Base-by-base conservation (phyloP, 1,284 basidiomycete genomes). In the Cutaneotrichosporon cyanovorans region DNA sequence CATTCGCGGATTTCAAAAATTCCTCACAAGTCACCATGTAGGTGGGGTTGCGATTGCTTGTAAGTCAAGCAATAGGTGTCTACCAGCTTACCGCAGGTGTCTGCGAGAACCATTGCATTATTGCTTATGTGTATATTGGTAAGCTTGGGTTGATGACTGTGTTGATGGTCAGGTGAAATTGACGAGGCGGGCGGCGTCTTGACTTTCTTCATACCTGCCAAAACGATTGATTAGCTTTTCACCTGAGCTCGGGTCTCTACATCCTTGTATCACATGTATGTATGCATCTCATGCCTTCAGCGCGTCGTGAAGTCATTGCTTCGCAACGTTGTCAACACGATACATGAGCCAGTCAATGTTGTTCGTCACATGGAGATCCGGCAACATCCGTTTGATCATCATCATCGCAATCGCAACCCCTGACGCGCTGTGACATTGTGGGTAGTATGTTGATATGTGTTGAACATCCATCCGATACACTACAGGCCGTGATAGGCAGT, bases 81-180 rank as follows among this genome's bases (percentile, higher is more conserved):
- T 40, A 28, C 39, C 53, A 34, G 52, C 28, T 31, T 11, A 28
- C 16, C 1, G n/a, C 34, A 90, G 88, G 84, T 66, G 79, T 92
- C 47, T 91, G 88, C 62, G 81, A 85, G 61, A 77, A 82, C 45
- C 83, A 90, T 56, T 90, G 87, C 63, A 74, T 89, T 56, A 91
- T 92, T 53, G 78, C 89, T 34, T 91, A 91, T 57, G 87, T 91
- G 32, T 91, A 91, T 62, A 86, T 91, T 43, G 88, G 72, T 71
- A 12, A 46, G 69, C 55, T 37, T 12, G 28, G 4, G n/a, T 18
- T 4, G 5, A 2, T 30, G 37, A 35, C 42, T 7, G 25, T 28
- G 25, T 28, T 51, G 20, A 48, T 37, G 5, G 1, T 36, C 46
- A 73, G 71, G 88, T 8, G 84, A 87, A 38, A 76, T 84, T 11